These are phyloP conservation scores for Castanea crenata DNA, from an alignment of 306 rosid species.

Conservation along the genomic window DNA sequence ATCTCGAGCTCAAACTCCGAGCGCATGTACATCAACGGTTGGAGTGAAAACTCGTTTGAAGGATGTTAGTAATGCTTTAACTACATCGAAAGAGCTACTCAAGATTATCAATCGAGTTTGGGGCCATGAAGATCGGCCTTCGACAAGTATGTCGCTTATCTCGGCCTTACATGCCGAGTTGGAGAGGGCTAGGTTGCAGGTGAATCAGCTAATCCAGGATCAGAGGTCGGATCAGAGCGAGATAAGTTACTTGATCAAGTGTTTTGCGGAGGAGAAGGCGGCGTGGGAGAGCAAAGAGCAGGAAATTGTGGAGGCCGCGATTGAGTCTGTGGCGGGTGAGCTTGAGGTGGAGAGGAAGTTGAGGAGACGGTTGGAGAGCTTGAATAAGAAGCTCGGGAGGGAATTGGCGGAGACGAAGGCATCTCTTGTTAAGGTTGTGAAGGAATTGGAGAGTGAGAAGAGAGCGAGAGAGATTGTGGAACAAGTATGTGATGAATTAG, in stretches of 20 bases:
- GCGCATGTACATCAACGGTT: conserved; percentile 35
- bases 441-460: conserved; percentile 89
- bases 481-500: conserved; percentile 79
- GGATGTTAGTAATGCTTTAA: conserved; percentile 86
- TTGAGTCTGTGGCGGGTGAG: conserved; percentile 88
- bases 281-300: conserved; percentile 88
- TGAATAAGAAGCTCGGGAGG: conserved; percentile 93
- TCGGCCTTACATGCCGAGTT: conserved; percentile 93
- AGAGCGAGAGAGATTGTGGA: conserved; percentile 91
- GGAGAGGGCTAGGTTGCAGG: conserved; percentile 90
- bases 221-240: conserved; percentile 80
- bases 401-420: conserved; percentile 90
- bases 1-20: conserved; percentile 77
- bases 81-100: conserved; percentile 87
- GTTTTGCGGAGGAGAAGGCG: conserved; percentile 92
- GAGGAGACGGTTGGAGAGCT: conserved; percentile 81
- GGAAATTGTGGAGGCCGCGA: conserved; percentile 89
- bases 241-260: conserved; percentile 77
- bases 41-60: conserved; percentile 73
- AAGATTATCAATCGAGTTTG: conserved; percentile 88
- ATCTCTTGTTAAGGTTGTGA: conserved; percentile 71
- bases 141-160: conserved; percentile 84
- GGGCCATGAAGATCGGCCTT: conserved; percentile 91
- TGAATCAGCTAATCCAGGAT: conserved; percentile 88
- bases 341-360: conserved; percentile 86